phyloP scores from a whole-genome alignment of 345 rosid genomes.

The Toxicodendron radicans region DNA sequence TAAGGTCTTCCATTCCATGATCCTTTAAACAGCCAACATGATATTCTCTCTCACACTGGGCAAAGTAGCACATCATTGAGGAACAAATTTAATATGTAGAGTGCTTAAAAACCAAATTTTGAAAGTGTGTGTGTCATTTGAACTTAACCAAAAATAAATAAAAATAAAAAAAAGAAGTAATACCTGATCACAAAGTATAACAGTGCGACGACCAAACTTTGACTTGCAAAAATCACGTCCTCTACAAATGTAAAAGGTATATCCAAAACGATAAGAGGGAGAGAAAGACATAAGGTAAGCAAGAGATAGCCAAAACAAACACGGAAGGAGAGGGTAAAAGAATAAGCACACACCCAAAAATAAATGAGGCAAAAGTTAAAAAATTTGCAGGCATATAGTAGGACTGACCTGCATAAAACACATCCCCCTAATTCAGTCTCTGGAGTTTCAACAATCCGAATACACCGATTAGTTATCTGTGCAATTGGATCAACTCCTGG shows the following conservation, averaged over 20 bases:
- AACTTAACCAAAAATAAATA: background rate
- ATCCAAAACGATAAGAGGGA: background rate
- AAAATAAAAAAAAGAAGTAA: background rate
- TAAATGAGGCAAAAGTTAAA: background rate
- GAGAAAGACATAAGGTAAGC: background rate
- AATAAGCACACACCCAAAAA: background rate
- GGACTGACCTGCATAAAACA: constrained; percentile 81
- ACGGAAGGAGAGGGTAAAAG: background rate
- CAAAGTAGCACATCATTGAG: constrained; percentile 17
- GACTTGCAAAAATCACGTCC: constrained; percentile 63
- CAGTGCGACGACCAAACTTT: constrained; percentile 80
- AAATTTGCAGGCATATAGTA: background rate
- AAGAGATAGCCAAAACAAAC: background rate
- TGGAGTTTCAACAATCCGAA: constrained; percentile 70
- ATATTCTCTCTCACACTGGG: constrained; percentile 90
- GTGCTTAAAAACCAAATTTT: constrained; percentile 14
- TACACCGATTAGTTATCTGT: constrained; percentile 80
- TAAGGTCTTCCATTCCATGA: constrained; percentile 67
- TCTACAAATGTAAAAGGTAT: constrained; percentile 43
- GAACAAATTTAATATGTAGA: background rate
- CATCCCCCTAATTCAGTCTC: constrained; percentile 75
- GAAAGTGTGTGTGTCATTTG: constrained; percentile 4
- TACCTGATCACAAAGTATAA: constrained; percentile 96
- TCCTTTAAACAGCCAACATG: constrained; percentile 95
- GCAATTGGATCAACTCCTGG: constrained; percentile 88